These are phyloP conservation scores for Sporisorium exsertum DNA, from an alignment of 1,284 basidiomycete species.

Conservation along the genomic window DNA sequence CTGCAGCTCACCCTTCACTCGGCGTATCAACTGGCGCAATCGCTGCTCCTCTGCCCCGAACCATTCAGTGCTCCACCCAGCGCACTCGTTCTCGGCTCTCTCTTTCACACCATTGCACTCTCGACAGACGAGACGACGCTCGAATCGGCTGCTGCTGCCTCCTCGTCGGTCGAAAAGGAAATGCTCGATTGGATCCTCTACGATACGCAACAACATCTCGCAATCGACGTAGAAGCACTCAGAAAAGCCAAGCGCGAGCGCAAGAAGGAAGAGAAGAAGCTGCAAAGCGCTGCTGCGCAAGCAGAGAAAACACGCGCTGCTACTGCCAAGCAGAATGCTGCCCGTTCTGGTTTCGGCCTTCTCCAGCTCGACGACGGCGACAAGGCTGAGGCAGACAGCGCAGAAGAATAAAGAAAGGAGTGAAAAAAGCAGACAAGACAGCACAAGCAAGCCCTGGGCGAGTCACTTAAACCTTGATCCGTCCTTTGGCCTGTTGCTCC, in stretches of 20 bases:
- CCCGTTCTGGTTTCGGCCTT: slow-evolving; percentile 26
- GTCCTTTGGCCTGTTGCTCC: neutral
- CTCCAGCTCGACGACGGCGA: slow-evolving; percentile 30
- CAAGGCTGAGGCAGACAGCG: slow-evolving; percentile 25
- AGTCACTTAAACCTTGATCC: neutral
- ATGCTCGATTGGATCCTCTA: slow-evolving; percentile 45
- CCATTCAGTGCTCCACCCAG: slow-evolving; percentile 37
- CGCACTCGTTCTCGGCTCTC: slow-evolving; percentile 36
- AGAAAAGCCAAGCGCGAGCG: slow-evolving; percentile 45
- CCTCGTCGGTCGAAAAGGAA: slow-evolving; percentile 20
- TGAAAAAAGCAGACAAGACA: neutral
- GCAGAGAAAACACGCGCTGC: slow-evolving; percentile 24
- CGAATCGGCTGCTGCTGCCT: slow-evolving; percentile 17
- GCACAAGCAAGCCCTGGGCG: neutral
- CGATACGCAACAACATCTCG: slow-evolving; percentile 36
- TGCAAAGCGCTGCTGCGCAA: slow-evolving; percentile 18
- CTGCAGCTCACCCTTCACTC: slow-evolving; percentile 45
- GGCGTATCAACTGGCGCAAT: slow-evolving; percentile 40
- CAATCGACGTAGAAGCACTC: slow-evolving; percentile 51
- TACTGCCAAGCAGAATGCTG: slow-evolving; percentile 25
- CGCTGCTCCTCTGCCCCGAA: slow-evolving; percentile 38
- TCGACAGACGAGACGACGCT: slow-evolving; percentile 21
- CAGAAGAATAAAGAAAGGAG: slow-evolving; percentile 7
- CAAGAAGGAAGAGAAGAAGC: slow-evolving; percentile 45
- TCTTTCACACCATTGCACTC: slow-evolving; percentile 38